Evolutionary conservation across 257 asterid species (phyloP).

Genomic region (Buddleja alternifolia): DNA sequence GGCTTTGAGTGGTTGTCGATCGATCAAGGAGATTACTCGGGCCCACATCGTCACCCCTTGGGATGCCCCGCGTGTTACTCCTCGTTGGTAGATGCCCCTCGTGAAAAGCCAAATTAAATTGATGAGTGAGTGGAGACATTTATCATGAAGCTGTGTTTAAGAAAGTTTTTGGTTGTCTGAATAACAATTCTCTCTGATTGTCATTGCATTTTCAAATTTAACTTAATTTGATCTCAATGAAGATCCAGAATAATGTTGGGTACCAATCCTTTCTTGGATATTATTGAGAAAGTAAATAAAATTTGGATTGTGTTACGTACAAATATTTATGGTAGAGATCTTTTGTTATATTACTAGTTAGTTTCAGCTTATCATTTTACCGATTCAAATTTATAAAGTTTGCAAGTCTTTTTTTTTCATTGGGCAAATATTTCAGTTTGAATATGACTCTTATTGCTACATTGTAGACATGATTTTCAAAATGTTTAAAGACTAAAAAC

Average conservation of each 20-base stretch:
- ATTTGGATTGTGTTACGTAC: no score
- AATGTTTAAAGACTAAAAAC: no score
- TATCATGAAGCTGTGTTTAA: background rate
- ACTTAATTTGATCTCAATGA: background rate
- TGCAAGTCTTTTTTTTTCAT: no score
- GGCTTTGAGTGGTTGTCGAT: slow-evolving; percentile 85
- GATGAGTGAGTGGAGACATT: no score
- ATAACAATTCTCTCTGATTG: background rate
- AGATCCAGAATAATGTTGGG: background rate
- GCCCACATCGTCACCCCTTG: slow-evolving; percentile 54
- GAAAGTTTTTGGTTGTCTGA: background rate
- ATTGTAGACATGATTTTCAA: no score
- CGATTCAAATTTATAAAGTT: no score
- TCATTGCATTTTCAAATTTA: background rate
- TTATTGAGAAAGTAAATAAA: no score
- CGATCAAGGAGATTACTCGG: slow-evolving; percentile 69
- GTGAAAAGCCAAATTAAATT: background rate
- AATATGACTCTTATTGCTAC: no score
- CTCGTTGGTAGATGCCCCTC: slow-evolving; percentile 43
- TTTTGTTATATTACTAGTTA: no score
- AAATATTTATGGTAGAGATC: no score
- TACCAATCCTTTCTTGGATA: background rate
- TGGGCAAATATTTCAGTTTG: no score
- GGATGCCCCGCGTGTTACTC: slow-evolving; percentile 50
- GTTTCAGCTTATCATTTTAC: no score